Base-by-base conservation (phyloP, 768 basidiomycete species). In the Phylloporus sp. region DNA sequence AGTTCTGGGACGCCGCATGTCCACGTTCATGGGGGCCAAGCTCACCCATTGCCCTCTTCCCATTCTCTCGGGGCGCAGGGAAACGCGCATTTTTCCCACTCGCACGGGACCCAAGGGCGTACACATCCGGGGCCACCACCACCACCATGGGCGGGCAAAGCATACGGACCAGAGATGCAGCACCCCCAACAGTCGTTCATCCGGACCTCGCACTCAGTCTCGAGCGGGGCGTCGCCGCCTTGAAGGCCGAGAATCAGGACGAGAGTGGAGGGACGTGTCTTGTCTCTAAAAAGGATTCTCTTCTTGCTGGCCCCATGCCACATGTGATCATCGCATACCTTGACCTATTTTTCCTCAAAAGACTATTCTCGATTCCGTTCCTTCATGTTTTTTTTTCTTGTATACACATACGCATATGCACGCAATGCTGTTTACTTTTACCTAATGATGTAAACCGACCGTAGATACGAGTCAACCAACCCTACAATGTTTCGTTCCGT, bases 101-200 rank as follows among this genome's bases (percentile, higher is more conserved):
- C 55, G 18, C 50, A 47, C 15, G 22, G 18, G 16, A 45, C 11
- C 13, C 54, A 52, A 47, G 36, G 43, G 2, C 58, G 60, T 0
- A 8, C 51, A 27, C 63, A 65, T 43, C 52, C 57, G 9, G 58
- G 51, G 4, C 59, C 64, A 20, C 64, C 64, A 2, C 65, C 54
- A 0, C 64, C 64, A 15, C 61, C 63, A 2, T 65, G 64, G 64
- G 49, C 45, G 24, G 55, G 60, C 13, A 64, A 64, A 28, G 42
- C 60, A 10, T 65, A 64, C 7, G 47, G 52, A 12, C 55, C 57
- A 6, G 60, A 66, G 15, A 52, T 55, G 56, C 68, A 51, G 41
- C 62, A 74, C 9, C 66, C 72, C 38, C 75, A 76, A 27, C 78
- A 77, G 52, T 77, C 76, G 20, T 79, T 79, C 57, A 70, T 78